Conservation (phyloP, 2,329 filamentous ascomycete genomes). For the Colletotrichum agaves region DNA sequence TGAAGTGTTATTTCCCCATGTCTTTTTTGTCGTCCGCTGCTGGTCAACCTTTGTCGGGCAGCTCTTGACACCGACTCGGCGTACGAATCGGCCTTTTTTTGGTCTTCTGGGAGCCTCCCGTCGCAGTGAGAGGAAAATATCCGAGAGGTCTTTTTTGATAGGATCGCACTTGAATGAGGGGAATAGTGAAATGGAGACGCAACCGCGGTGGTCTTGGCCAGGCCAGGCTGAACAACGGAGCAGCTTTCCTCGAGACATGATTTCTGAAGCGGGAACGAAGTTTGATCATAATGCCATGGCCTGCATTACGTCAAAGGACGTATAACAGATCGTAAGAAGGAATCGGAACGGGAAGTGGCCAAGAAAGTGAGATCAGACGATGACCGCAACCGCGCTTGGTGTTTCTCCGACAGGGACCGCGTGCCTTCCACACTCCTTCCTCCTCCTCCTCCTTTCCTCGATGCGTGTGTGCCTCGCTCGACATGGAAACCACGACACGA, state of each 20-base stretch:
- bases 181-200: too few species aligned
- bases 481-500: too few species aligned
- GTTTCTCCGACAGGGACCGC: constrained; percentile 3
- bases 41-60: constrained; percentile 20
- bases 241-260: too few species aligned
- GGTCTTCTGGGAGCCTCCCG: neutral
- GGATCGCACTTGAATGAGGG: neutral
- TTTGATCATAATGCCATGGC: too few species aligned
- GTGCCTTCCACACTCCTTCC: too few species aligned
- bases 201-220: too few species aligned
- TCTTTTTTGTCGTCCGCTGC: neutral
- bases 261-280: too few species aligned
- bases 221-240: too few species aligned
- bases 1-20: neutral
- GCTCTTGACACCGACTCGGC: constrained; percentile 26
- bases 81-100: neutral
- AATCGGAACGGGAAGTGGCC: neutral
- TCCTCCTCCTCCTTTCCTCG: neutral
- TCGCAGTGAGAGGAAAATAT: too few species aligned
- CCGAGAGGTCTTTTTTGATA: neutral
- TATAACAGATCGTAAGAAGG: neutral
- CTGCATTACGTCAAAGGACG: neutral
- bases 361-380: constrained; percentile 6
- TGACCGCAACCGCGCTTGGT: neutral
- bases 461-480: neutral